Percentiles rank a stretch among this genome's conserved stretches.
phyloP scores from a whole-genome alignment of 495 filamentous ascomycete species.

The Neurospora sp. region DNA sequence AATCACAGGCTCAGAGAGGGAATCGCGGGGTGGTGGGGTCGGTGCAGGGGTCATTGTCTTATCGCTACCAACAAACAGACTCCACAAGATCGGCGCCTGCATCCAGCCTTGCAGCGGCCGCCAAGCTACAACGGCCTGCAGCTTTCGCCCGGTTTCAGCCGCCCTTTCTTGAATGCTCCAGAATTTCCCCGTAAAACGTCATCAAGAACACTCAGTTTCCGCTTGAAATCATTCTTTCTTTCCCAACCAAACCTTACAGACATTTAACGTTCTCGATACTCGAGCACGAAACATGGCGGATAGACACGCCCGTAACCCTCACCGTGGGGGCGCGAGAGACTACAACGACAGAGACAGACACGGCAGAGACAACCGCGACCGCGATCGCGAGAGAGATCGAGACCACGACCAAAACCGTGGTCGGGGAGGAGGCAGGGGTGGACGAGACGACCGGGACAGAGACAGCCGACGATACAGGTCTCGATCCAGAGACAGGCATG shows the following conservation, averaged over 20 bases:
- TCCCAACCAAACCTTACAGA: neutral
- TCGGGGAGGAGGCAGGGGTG: neutral
- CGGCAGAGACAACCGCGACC: conserved; percentile 17
- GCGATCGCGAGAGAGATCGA: conserved; percentile 22
- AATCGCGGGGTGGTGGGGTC: neutral
- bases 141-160: neutral
- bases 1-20: neutral
- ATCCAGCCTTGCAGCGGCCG: neutral
- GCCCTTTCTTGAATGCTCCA: neutral
- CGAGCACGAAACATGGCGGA: neutral
- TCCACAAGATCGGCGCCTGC: neutral
- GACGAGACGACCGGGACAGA: conserved; percentile 14
- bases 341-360: conserved; percentile 22
- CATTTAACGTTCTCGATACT: neutral
- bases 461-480: conserved; percentile 26
- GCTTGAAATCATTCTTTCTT: neutral
- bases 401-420: conserved; percentile 18
- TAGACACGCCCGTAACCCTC: neutral
- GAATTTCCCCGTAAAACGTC: neutral
- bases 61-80: neutral
- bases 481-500: conserved; percentile 26
- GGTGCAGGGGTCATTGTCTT: neutral
- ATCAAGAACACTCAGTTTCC: neutral
- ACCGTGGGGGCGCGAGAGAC: neutral
- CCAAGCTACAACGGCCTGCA: neutral